These are phyloP conservation scores for Auxenochlorella pyrenoidosa DNA, from an alignment of 139 green algal species.

Conservation along the genomic window DNA sequence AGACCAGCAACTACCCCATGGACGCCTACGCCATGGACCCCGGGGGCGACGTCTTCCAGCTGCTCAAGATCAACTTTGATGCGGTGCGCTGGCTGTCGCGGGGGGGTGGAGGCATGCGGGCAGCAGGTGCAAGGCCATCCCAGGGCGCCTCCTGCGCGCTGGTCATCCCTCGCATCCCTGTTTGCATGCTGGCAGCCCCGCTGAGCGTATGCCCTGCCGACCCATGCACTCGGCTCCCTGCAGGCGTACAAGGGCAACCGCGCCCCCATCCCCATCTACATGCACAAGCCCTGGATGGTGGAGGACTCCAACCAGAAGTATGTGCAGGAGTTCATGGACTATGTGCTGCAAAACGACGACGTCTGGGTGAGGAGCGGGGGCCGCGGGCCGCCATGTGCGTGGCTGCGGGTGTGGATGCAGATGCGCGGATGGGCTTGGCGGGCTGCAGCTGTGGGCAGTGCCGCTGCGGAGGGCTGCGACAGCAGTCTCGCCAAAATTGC, in stretches of 20 bases:
- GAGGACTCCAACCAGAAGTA: conserved; percentile 26
- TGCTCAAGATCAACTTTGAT: conserved; percentile 44
- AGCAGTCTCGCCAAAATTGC: no score
- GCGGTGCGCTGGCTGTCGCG: background rate
- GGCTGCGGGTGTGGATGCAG: background rate
- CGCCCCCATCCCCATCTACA: conserved; percentile 44
- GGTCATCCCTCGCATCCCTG: background rate
- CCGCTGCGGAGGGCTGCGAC: no score
- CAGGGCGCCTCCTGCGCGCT: no score
- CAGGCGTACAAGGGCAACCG: conserved; percentile 42
- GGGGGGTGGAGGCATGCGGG: background rate
- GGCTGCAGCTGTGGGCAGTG: no score
- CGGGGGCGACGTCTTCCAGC: conserved; percentile 15
- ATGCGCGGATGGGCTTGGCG: background rate
- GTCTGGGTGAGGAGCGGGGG: conserved; percentile 29
- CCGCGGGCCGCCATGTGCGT: no score
- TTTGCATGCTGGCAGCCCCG: no score
- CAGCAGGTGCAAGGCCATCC: no score
- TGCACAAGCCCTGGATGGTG: conserved; percentile 42
- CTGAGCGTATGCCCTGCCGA: no score
- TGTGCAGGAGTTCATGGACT: conserved; percentile 24
- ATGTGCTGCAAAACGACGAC: background rate
- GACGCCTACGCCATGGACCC: conserved; percentile 48
- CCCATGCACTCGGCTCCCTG: no score
- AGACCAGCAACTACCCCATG: conserved; percentile 44